Base-by-base conservation (phyloP, 2,329 filamentous ascomycete species). In the Coniochaeta sp. region DNA sequence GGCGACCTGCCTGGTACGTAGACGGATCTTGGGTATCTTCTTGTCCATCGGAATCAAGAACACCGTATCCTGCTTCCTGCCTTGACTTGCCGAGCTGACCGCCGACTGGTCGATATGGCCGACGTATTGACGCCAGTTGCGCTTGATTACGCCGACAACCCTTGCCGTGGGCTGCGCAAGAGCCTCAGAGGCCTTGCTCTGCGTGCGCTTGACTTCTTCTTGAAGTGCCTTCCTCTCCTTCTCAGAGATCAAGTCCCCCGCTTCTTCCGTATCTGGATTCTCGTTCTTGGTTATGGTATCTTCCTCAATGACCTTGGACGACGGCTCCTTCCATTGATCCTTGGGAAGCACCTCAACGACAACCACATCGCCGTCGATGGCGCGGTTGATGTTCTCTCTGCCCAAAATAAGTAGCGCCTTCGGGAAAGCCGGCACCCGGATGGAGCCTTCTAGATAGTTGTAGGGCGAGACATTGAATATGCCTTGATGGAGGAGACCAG, bases 41-140 rank as follows among this genome's bases (percentile, higher is more conserved):
- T 96, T 98, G 75, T 99, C 93, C 93, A 99, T 98, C 4, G 95
- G 93, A 57, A 98, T 87, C 19, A 99, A 81, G 74, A 99, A 99
- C 16, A 99, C 92, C 17, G 86, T 96, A 71, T 97, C 92, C 71
- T 96, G 91, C 68, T 89, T 89, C 61, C 92, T 85, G 33, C 91
- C 91, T 67, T 92, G 88, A 1, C 84, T 84, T 3, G 86, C 84
- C 59, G 87, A 85, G 68, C 88, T 88, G 57, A 92, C 88, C 1
- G 93, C 96, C 12, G 89, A 90, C 58, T 89, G 87, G 71, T 99
- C 95, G 60, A 99, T 89, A 70, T 97, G 93, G 1, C 95, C 95
- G 63, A 99, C 95, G 67, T 97, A 98, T 74, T 98, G 96, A 62
- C 95, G 85, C 95, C 95, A 99, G 73, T 98, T 98, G 58, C 95